Evolutionary conservation across 2,329 filamentous ascomycete species (phyloP).

Genomic region (Aspergillus piperis): DNA sequence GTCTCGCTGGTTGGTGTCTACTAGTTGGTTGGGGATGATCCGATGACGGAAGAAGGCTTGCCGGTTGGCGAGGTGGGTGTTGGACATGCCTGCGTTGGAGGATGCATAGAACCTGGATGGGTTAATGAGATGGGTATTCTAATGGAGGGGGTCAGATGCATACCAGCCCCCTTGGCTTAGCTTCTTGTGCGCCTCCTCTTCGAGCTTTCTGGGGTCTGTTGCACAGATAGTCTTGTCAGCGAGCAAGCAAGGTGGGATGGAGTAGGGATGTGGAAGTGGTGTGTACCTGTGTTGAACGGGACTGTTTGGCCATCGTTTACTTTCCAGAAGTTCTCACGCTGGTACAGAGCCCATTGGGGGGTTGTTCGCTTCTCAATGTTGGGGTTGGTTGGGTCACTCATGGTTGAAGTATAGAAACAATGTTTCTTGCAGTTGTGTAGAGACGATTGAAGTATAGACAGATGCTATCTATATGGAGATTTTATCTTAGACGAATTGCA

Average conservation of each 20-base stretch:
- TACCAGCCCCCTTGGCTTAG: conserved; percentile 60
- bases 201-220: conserved; percentile 57
- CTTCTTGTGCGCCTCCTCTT: conserved; percentile 58
- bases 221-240: neutral
- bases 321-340: conserved; percentile 58
- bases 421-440: neutral
- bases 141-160: no score
- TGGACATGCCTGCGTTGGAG: conserved; percentile 39
- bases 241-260: no score
- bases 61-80: conserved; percentile 59
- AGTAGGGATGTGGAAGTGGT: neutral
- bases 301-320: conserved; percentile 53
- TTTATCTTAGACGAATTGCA: neutral
- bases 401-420: conserved; percentile 6
- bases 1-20: conserved; percentile 62
- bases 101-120: conserved; percentile 35
- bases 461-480: neutral
- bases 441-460: neutral
- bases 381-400: conserved; percentile 53
- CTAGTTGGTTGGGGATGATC: conserved; percentile 62
- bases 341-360: conserved; percentile 58
- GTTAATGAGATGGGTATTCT: neutral
- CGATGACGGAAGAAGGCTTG: conserved; percentile 66
- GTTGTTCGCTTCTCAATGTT: conserved; percentile 54
- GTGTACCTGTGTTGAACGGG: conserved; percentile 55